A percentile compares a stretch with the other conserved stretches of the same genome.
Conservation (phyloP, 1,284 basidiomycete species). For the Ganoderma lingzhi region DNA sequence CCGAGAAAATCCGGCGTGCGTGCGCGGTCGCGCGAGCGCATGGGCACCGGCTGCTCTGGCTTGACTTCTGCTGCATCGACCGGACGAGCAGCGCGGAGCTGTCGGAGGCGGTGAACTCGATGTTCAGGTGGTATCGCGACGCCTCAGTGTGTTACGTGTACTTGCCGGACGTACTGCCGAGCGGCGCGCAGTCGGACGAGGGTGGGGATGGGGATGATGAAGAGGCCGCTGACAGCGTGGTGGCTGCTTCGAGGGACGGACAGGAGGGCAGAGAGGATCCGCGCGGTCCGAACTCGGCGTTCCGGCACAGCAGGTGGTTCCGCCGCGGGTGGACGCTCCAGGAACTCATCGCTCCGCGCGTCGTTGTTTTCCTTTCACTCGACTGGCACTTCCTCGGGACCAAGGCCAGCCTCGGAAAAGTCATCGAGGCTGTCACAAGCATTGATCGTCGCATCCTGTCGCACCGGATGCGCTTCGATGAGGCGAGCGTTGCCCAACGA, state of each 20-base stretch:
- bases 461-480: neutral
- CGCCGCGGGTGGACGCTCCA: conserved; percentile 18
- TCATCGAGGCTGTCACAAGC: conserved; percentile 8
- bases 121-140: conserved; percentile 8
- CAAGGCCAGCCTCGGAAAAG: conserved; percentile 7
- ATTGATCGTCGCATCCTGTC: conserved; percentile 6
- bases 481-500: conserved; percentile 13
- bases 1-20: conserved; percentile 5
- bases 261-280: neutral
- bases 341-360: conserved; percentile 21
- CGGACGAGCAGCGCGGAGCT: conserved; percentile 16
- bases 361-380: conserved; percentile 11
- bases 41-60: conserved; percentile 16
- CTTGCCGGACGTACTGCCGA: neutral
- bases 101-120: conserved; percentile 10
- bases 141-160: conserved; percentile 16
- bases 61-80: conserved; percentile 19
- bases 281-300: neutral
- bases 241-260: neutral
- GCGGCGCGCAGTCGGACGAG: neutral
- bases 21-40: conserved; percentile 5
- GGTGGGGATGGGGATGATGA: neutral
- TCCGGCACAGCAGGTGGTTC: conserved; percentile 19
- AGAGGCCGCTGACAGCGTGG: neutral
- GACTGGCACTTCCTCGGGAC: conserved; percentile 16